Base-by-base conservation (phyloP, 2,329 filamentous ascomycete genomes). In the Penicillium sp. region DNA sequence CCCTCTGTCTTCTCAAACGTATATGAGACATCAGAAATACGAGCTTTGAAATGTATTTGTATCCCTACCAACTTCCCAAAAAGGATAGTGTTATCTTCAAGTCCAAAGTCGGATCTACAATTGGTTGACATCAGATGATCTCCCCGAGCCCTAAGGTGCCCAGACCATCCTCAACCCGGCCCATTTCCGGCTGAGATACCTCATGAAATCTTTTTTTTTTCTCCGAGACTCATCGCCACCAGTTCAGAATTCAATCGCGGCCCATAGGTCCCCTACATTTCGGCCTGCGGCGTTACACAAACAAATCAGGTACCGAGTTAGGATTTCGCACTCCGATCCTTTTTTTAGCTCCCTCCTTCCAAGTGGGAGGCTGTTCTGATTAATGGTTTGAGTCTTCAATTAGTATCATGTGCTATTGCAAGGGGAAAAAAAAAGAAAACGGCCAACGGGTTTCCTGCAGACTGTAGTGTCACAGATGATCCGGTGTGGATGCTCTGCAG, bases 261-360 rank as follows among this genome's bases (percentile, higher is more conserved):
- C 21, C 49, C 31, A 57, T 49, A 60, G 37, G 31, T 54, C 46
- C 54, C 53, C 47, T 60, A 54, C 43, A 45, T 57, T 13, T 56
- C 42, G 43, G 50, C 40, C 42, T 57, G 35, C 47, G 59, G 43
- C 54, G 64, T 67, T 45, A 50, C 52, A 67, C 63, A 56, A 61
- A 61, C 53, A 56, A 41, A 61, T 63, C 63, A 66, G 63, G 64
- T 58, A 66, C 62, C 56, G 57, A 66, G 46, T 56, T 56, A 57
- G 35, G 61, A 46, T 48, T 48, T 45, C 19, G 15, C 45, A 23
- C 27, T 55, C n/a, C 8, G 21, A 45, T 48, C 38, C 17, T 23
- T 50, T 54, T 25, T 29, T 27, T n/a, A 17, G 10, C 21, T 17
- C n/a, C 1, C 2, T 21, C 13, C 43, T 27, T 33, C 5, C 21